Percentiles rank a stretch among this genome's conserved stretches.
These are phyloP conservation scores for Camelina sativa DNA, from an alignment of 345 rosid genomes.

Conservation along the genomic window DNA sequence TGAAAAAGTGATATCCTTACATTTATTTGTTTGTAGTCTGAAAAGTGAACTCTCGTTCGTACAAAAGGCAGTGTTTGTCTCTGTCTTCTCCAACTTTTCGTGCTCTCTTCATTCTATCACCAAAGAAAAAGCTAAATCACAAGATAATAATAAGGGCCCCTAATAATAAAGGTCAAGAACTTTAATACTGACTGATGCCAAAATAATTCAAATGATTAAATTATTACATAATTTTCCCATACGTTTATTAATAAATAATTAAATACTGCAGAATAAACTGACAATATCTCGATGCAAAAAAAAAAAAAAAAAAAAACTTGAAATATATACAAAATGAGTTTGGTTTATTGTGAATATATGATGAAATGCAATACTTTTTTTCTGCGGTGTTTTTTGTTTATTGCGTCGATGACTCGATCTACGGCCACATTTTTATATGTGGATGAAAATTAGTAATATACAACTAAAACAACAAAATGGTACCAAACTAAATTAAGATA, in stretches of 20 bases:
- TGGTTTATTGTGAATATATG: not conserved
- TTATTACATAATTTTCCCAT: not conserved
- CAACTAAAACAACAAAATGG: not conserved
- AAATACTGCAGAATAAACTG: not conserved
- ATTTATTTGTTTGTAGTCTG: constrained; percentile 7
- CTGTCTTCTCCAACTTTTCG: constrained; percentile 25
- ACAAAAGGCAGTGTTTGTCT: constrained; percentile 44
- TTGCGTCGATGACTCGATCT: not conserved
- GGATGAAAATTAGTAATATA: not conserved
- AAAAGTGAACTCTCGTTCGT: constrained; percentile 20
- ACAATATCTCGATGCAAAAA: not conserved
- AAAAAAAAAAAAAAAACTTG: too few species aligned
- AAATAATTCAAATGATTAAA: not conserved
- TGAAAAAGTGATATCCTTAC: not conserved
- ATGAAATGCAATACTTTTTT: not conserved
- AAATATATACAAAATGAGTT: not conserved
- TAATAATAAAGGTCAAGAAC: not conserved
- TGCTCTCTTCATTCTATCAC: constrained; percentile 27
- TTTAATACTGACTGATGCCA: not conserved
- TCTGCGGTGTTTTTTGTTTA: not conserved
- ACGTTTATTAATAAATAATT: not conserved
- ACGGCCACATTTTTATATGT: not conserved
- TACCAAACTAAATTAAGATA: not conserved
- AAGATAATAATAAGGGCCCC: not conserved
- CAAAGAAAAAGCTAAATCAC: not conserved